phyloP scores from a whole-genome alignment of 1,139 yeast genomes.

The Pichia sp. region DNA sequence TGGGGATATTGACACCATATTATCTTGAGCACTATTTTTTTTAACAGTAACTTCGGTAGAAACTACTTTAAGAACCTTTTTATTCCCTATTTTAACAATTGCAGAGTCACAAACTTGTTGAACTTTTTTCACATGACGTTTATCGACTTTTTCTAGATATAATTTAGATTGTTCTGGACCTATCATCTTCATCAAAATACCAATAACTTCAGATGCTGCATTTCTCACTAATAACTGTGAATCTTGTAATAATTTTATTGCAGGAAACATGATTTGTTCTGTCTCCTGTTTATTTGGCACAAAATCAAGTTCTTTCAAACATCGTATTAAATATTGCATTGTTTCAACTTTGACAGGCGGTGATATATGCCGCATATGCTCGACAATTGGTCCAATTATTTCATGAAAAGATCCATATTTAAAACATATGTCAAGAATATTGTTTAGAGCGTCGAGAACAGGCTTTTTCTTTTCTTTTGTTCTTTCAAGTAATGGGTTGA shows the following conservation, averaged over 20 bases:
- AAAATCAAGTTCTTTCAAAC: constrained; percentile 46
- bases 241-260: constrained; percentile 63
- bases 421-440: constrained; percentile 63
- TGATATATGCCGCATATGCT: constrained; percentile 64
- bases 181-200: constrained; percentile 73
- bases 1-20: no score
- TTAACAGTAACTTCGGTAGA: neutral
- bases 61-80: no score
- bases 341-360: constrained; percentile 78
- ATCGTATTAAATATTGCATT: constrained; percentile 57
- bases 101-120: constrained; percentile 52
- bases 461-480: constrained; percentile 82
- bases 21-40: no score
- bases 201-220: constrained; percentile 72
- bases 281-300: constrained; percentile 49
- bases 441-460: constrained; percentile 63
- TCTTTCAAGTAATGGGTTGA: constrained; percentile 68
- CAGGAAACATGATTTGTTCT: constrained; percentile 49
- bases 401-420: constrained; percentile 46
- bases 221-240: constrained; percentile 82
- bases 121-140: constrained; percentile 58
- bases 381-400: constrained; percentile 55
- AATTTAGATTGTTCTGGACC: constrained; percentile 66
- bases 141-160: constrained; percentile 66
- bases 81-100: constrained; percentile 34